A percentile compares a stretch with the other conserved stretches of the same genome.
Conservation (phyloP, 2,329 filamentous ascomycete species). For the Cladosporium sp. region DNA sequence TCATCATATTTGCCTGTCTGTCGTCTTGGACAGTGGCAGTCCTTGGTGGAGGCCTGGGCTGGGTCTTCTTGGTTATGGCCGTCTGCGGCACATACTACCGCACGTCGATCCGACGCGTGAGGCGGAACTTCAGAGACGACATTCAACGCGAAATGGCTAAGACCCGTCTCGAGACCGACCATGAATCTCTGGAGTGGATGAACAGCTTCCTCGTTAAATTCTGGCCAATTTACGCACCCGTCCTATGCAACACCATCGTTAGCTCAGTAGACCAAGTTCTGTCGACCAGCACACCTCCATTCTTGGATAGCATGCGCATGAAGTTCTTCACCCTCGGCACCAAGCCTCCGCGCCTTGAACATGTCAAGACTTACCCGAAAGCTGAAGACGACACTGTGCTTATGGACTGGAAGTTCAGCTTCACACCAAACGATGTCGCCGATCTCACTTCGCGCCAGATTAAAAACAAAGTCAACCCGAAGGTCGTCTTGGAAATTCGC, state of each 20-base stretch:
- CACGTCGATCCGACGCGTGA: conserved; percentile 88
- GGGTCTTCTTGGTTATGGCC: conserved; percentile 92
- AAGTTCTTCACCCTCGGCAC: conserved; percentile 92
- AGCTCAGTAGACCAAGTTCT: conserved; percentile 94
- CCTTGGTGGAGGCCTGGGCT: conserved; percentile 85
- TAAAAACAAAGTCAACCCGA: conserved; percentile 95
- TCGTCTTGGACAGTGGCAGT: conserved; percentile 86
- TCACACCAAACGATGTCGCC: conserved; percentile 89
- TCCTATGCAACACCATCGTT: conserved; percentile 88
- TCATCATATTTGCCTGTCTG: conserved; percentile 91
- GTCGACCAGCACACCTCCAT: conserved; percentile 85
- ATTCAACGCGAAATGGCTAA: conserved; percentile 86
- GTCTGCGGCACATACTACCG: conserved; percentile 93
- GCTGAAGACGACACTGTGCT: conserved; percentile 92
- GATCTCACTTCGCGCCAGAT: conserved; percentile 89
- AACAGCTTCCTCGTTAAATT: conserved; percentile 98
- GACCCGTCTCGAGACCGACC: conserved; percentile 82
- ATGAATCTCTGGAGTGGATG: conserved; percentile 96
- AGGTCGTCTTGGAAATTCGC: conserved; percentile 90
- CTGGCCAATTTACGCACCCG: conserved; percentile 97
- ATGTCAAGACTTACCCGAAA: conserved; percentile 97
- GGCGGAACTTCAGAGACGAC: conserved; percentile 94
- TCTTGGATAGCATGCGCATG: conserved; percentile 89
- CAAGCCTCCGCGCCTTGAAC: conserved; percentile 93
- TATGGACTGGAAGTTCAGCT: conserved; percentile 99